Conservation (phyloP, 2,329 filamentous ascomycete species). For the Triangularia setosa region DNA sequence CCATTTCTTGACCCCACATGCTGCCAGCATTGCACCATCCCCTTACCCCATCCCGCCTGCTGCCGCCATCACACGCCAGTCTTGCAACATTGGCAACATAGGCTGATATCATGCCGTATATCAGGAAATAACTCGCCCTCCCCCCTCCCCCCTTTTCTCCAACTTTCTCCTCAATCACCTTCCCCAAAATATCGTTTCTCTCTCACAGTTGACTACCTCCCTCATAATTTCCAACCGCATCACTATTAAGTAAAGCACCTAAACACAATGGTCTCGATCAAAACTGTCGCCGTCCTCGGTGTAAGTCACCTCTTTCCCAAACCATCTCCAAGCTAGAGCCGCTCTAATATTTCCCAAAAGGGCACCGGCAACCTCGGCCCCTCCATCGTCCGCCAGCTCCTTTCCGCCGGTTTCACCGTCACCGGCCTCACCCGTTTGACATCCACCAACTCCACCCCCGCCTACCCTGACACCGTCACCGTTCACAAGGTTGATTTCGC, state of each 20-base stretch:
- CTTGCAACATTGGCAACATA: slow-evolving; percentile 21
- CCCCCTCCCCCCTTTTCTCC: neutral
- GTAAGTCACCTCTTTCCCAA: slow-evolving; percentile 25
- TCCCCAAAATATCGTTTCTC: neutral
- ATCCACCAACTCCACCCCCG: slow-evolving; percentile 32
- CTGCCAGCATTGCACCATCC: neutral
- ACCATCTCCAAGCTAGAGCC: slow-evolving; percentile 1
- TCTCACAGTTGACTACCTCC: neutral
- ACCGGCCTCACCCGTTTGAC: slow-evolving; percentile 47
- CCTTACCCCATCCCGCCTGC: neutral
- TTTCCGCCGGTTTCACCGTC: slow-evolving; percentile 42
- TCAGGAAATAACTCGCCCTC: neutral
- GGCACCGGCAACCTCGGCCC: slow-evolving; percentile 33
- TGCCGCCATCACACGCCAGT: slow-evolving; percentile 18
- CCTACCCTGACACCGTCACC: slow-evolving; percentile 33
- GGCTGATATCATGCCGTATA: neutral
- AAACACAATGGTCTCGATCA: slow-evolving; percentile 27
- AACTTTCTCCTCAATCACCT: neutral
- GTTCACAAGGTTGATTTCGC: slow-evolving; percentile 46
- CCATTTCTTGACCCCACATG: neutral
- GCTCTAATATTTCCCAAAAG: slow-evolving; percentile 21
- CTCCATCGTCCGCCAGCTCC: slow-evolving; percentile 30
- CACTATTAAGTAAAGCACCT: neutral
- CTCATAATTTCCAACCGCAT: no score
- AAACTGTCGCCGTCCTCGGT: slow-evolving; percentile 35